Evolutionary conservation across 148 eudicot genomes (phyloP).

Genomic region (Rhododendron vialii): DNA sequence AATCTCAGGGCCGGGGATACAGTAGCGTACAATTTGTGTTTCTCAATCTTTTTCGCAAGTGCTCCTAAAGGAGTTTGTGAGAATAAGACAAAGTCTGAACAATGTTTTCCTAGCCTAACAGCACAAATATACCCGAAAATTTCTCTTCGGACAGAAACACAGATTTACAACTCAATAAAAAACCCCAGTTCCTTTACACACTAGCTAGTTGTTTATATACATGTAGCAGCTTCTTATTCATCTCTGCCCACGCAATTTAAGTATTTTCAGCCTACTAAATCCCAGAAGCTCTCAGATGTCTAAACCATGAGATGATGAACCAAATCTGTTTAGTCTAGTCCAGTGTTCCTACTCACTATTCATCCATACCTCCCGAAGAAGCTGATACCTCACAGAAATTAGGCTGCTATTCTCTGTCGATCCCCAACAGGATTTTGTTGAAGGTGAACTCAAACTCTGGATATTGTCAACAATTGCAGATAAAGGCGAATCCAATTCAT

Average conservation of each 20-base stretch:
- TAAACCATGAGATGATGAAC: slow-evolving; percentile 17
- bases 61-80: not conserved
- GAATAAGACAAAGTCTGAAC: not conserved
- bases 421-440: slow-evolving; percentile 22
- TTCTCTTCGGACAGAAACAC: not conserved
- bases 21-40: too few species aligned
- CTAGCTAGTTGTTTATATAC: not conserved
- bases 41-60: not conserved
- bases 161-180: not conserved
- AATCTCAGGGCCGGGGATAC: too few species aligned
- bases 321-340: slow-evolving; percentile 49
- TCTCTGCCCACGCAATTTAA: not conserved
- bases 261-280: not conserved
- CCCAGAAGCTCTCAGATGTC: not conserved
- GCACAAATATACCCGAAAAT: not conserved
- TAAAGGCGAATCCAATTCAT: slow-evolving; percentile 71
- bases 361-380: slow-evolving; percentile 39
- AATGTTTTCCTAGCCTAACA: not conserved
- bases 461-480: slow-evolving; percentile 26
- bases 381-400: slow-evolving; percentile 53
- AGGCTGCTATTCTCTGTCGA: slow-evolving; percentile 22
- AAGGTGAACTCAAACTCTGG: slow-evolving; percentile 11
- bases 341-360: not conserved
- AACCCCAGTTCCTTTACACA: not conserved
- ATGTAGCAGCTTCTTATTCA: not conserved